Percentiles rank a stretch among this genome's conserved stretches.
Conservation (phyloP, 129 eudicot genomes). For the Flaveria brownii region DNA sequence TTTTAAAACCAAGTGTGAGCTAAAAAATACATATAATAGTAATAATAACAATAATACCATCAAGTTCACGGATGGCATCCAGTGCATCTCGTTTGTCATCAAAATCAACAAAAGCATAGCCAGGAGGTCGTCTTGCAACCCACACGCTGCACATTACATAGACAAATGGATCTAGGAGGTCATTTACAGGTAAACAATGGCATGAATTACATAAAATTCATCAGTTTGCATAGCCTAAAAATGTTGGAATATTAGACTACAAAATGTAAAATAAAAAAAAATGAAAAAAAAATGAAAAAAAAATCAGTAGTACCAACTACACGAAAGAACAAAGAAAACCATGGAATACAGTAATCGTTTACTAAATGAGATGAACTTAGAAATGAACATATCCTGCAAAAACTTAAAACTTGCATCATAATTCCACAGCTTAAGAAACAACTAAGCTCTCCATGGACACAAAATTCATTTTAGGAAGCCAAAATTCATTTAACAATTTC, state of each 20-base stretch:
- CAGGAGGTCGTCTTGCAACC: conserved; percentile 99
- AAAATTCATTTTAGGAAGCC: background rate
- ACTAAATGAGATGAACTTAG: background rate
- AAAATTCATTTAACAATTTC: background rate
- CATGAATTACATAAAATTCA: background rate
- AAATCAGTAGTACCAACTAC: too few species aligned
- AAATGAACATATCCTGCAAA: background rate
- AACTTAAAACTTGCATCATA: background rate
- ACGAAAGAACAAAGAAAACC: background rate
- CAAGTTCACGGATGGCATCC: conserved; percentile 89
- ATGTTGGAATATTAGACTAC: background rate
- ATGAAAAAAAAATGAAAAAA: background rate
- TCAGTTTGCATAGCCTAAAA: background rate
- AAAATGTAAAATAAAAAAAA: background rate
- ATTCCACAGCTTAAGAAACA: conserved; percentile 1
- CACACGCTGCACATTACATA: conserved; percentile 61
- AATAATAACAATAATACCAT: conserved; percentile 48
- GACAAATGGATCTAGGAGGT: background rate
- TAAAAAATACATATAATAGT: background rate
- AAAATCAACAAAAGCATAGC: conserved; percentile 91
- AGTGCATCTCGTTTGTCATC: conserved; percentile 92
- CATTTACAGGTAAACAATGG: too few species aligned
- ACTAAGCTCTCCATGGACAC: background rate
- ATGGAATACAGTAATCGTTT: background rate
- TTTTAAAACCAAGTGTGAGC: too few species aligned